Evolutionary conservation across 306 rosid species (phyloP), one percentile per base, ranked within the genome.

Genomic region (Gillenia trifoliata): DNA sequence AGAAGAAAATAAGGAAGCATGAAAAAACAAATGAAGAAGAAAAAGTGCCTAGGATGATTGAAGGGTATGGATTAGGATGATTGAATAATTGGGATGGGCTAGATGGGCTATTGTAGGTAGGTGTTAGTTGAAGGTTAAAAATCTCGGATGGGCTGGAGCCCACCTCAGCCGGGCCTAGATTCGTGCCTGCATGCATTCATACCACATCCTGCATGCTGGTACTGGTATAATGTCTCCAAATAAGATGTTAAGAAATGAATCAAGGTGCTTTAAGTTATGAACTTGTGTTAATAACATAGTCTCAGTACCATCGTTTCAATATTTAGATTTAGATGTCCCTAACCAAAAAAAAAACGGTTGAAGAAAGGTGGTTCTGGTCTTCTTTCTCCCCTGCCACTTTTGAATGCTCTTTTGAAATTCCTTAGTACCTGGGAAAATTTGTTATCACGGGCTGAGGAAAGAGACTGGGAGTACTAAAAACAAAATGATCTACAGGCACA

Each of bases 281-380:
- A 33, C 36, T 75, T 65, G 3, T 50, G 65, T 49, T 45, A 45
- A 45, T 62, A 43, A 74, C 56, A 57, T 33, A 29, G 50, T 71
- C 22, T 63, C 28, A 19, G 31, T 40, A 45, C 40, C 31, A 28
- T 19, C 20, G 52, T 54, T 77, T 72, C 28, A 41, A 12, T 19
- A 19, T 47, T 41, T 65, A 64, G 79, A 77, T 62, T 74, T 52
- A 34, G 80, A 62, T 63, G 77, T 78, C 26, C 62, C 66, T 16
- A 61, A 70, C 54, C 45, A 70, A 23, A 57, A 26, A 72, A 66
- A 82, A 67, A 82, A 40, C 23, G 43, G 50, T 73, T 20, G 45
- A 82, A 78, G 82, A 73, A 68, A 45, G 79, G 54, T 38, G 66
- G 57, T 74, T 78, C 64, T 6, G 69, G 76, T 64, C 71, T 78